A percentile compares a stretch with the other conserved stretches of the same genome.
phyloP scores from a whole-genome alignment of 768 basidiomycete genomes.

The Rhizopogon roseolus region DNA sequence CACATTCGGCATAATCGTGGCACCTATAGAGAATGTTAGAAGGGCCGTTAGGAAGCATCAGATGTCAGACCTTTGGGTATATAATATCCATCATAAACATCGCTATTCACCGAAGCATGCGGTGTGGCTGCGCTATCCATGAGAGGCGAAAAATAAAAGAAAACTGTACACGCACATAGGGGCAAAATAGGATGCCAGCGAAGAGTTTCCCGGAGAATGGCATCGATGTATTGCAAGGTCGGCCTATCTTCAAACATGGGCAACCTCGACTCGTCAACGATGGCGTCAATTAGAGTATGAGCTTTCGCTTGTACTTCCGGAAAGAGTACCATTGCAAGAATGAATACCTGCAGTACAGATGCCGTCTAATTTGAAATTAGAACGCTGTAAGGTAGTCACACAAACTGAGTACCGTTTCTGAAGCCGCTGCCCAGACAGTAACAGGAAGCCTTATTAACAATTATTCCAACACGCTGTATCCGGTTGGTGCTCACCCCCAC shows the following conservation, averaged over 20 bases:
- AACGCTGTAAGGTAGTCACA: neutral
- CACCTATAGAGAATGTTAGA: conserved; percentile 11
- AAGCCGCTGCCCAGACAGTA: conserved; percentile 7
- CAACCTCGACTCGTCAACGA: conserved; percentile 18
- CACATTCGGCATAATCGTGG: conserved; percentile 21
- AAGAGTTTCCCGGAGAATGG: conserved; percentile 24
- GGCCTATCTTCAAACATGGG: conserved; percentile 22
- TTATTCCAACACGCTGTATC: neutral
- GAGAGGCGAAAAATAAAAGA: neutral
- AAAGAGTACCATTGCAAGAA: conserved; percentile 30
- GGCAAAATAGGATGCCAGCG: conserved; percentile 21
- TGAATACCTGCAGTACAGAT: conserved; percentile 22
- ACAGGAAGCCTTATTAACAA: neutral
- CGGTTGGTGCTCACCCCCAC: conserved; percentile 10
- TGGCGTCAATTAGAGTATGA: conserved; percentile 24
- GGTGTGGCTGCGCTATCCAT: conserved; percentile 7
- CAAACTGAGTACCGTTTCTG: conserved; percentile 10
- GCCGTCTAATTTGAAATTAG: conserved; percentile 13
- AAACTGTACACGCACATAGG: conserved; percentile 11
- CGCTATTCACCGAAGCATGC: conserved; percentile 15
- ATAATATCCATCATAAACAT: conserved; percentile 20
- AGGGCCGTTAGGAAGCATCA: neutral
- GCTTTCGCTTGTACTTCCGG: conserved; percentile 24
- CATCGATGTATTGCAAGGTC: conserved; percentile 21
- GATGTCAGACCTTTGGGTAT: conserved; percentile 19